Evolutionary conservation across 2,329 filamentous ascomycete genomes (phyloP).

Genomic region (Fusarium decemcellulare): DNA sequence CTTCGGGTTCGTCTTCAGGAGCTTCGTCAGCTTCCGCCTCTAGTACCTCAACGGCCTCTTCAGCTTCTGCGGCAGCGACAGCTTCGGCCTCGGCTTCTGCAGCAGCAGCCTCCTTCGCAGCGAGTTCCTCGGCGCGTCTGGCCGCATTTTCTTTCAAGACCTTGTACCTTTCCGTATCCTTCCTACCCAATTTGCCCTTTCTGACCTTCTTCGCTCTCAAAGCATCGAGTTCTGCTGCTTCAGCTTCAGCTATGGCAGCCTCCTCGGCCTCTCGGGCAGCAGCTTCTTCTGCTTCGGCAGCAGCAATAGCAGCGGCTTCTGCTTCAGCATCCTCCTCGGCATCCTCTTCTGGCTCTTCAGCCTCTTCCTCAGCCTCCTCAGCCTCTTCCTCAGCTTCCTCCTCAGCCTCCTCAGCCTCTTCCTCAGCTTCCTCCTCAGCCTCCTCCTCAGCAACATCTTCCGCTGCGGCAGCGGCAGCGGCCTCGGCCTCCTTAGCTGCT

Average conservation of each 20-base stretch:
- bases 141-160: conserved; percentile 39
- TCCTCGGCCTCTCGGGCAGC: conserved; percentile 46
- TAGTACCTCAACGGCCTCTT: background rate
- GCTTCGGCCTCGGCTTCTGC: conserved; percentile 14
- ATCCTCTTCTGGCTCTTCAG: conserved; percentile 34
- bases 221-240: conserved; percentile 35
- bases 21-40: background rate
- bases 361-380: conserved; percentile 43
- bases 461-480: conserved; percentile 32
- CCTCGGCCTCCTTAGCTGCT: conserved; percentile 29
- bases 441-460: conserved; percentile 47
- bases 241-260: conserved; percentile 30
- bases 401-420: conserved; percentile 20
- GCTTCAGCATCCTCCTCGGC: conserved; percentile 43
- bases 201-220: conserved; percentile 41
- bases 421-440: conserved; percentile 40
- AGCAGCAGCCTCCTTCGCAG: conserved; percentile 40
- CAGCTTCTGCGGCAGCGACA: background rate
- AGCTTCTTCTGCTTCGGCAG: conserved; percentile 19
- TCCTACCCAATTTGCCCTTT: conserved; percentile 42
- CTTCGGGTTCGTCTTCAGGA: no score
- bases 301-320: conserved; percentile 31
- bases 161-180: conserved; percentile 41
- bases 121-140: conserved; percentile 35
- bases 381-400: conserved; percentile 48